Percentiles rank a stretch among this genome's conserved stretches.
These are phyloP conservation scores for Colletotrichum aenigma DNA, from an alignment of 2,329 filamentous ascomycete species.

Conservation along the genomic window DNA sequence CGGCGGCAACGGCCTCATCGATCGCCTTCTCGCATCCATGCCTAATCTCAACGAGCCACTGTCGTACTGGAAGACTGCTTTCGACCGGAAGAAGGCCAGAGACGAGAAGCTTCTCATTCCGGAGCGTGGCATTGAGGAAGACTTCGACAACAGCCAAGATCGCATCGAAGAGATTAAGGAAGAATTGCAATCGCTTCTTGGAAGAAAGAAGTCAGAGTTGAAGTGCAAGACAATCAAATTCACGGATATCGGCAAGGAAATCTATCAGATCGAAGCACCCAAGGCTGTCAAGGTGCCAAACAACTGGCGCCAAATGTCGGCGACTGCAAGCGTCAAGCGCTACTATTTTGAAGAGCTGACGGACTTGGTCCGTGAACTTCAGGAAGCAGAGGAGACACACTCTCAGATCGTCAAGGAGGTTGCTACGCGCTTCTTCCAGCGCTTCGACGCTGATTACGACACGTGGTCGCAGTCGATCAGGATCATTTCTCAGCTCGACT, in stretches of 20 bases:
- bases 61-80: conserved; percentile 88
- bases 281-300: conserved; percentile 85
- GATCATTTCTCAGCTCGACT: conserved; percentile 91
- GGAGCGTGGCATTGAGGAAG: conserved; percentile 84
- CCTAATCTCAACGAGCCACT: conserved; percentile 79
- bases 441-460: conserved; percentile 86
- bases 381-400: conserved; percentile 94
- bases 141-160: conserved; percentile 86
- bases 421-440: conserved; percentile 78
- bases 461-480: conserved; percentile 90
- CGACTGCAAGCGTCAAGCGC: conserved; percentile 86
- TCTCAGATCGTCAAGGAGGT: conserved; percentile 90
- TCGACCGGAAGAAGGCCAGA: conserved; percentile 80
- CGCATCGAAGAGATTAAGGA: conserved; percentile 76
- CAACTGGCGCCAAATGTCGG: conserved; percentile 95
- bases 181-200: conserved; percentile 73
- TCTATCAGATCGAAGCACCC: conserved; percentile 93
- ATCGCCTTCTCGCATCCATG: conserved; percentile 83
- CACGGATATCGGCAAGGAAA: conserved; percentile 91
- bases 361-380: conserved; percentile 81
- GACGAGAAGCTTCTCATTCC: conserved; percentile 85
- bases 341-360: conserved; percentile 91
- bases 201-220: conserved; percentile 73
- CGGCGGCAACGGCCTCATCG: conserved; percentile 82
- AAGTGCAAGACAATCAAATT: conserved; percentile 77